Evolutionary conservation across 2,329 filamentous ascomycete species (phyloP).

Genomic region (Tolypocladium sp.): DNA sequence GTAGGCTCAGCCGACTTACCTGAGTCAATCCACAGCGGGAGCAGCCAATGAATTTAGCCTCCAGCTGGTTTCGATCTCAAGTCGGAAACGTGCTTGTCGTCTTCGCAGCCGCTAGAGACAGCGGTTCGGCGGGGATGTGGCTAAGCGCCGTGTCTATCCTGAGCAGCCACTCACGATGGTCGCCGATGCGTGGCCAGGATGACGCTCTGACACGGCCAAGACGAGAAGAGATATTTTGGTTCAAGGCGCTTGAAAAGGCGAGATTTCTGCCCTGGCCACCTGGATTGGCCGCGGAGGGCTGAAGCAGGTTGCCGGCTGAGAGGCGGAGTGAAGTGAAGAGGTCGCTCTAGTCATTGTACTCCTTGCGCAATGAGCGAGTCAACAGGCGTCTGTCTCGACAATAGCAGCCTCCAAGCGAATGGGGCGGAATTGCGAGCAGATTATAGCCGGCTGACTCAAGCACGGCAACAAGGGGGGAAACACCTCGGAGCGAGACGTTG

Average conservation of each 20-base stretch:
- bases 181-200: not conserved
- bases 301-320: not conserved
- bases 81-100: not conserved
- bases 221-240: not conserved
- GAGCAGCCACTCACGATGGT: not conserved
- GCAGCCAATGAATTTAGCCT: not conserved
- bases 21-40: not conserved
- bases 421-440: not conserved
- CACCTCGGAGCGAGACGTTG: not conserved
- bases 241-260: not conserved
- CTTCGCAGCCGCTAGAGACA: not conserved
- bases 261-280: not conserved
- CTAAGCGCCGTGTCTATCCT: not conserved
- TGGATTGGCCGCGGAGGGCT: not conserved
- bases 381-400: not conserved
- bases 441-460: not conserved
- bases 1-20: not conserved
- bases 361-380: not conserved
- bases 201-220: not conserved
- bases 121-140: not conserved
- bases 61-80: not conserved
- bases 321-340: not conserved
- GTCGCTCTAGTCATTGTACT: not conserved
- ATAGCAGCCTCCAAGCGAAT: not conserved
- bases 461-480: not conserved